Conservation (phyloP, 495 filamentous ascomycete genomes). For the Gamarada debralockiae region DNA sequence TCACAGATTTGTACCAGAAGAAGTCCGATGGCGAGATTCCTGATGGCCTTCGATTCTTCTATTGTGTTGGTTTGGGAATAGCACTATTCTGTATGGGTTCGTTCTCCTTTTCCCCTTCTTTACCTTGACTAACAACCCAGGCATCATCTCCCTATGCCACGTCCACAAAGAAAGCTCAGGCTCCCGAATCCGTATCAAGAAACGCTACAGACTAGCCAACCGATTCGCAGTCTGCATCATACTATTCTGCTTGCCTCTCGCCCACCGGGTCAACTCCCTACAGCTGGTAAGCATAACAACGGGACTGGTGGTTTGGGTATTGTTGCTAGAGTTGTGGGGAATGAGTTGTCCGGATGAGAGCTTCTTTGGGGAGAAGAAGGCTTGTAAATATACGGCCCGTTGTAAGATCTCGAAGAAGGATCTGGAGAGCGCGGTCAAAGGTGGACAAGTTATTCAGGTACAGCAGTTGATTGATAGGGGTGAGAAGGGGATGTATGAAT, state of each 20-base stretch:
- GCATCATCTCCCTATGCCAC: conserved; percentile 39
- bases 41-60: conserved; percentile 52
- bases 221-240: conserved; percentile 43
- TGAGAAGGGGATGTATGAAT: conserved; percentile 20
- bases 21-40: conserved; percentile 40
- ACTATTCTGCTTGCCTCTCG: conserved; percentile 45
- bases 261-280: conserved; percentile 40
- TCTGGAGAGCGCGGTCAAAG: conserved; percentile 16
- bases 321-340: conserved; percentile 48
- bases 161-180: conserved; percentile 35
- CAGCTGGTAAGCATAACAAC: conserved; percentile 45
- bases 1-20: conserved; percentile 40
- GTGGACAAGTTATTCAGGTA: conserved; percentile 18
- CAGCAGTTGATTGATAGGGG: conserved; percentile 9
- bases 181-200: conserved; percentile 35
- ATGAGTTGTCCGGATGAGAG: conserved; percentile 39
- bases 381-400: conserved; percentile 23
- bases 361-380: conserved; percentile 23
- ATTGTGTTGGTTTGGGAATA: conserved; percentile 50
- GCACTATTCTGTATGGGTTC: conserved; percentile 47
- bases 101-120: neutral
- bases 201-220: conserved; percentile 39
- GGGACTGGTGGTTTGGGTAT: conserved; percentile 39
- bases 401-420: conserved; percentile 25
- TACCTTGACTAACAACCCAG: conserved; percentile 17